Base-by-base conservation (phyloP, 108 stramenopile species). In the Cyclotella sp. region DNA sequence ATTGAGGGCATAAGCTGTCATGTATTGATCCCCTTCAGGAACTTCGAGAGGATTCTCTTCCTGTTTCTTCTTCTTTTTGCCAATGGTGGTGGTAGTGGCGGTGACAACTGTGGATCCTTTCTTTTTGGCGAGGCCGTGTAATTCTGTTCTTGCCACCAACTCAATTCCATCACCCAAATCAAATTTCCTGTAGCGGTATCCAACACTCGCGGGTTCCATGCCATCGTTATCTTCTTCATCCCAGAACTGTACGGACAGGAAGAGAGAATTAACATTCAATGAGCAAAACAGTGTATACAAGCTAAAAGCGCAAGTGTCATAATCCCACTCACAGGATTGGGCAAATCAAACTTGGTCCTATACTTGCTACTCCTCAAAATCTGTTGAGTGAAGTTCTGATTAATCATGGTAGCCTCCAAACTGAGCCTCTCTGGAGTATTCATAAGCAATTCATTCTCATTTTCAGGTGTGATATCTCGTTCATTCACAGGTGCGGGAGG, bases 381-480 rank as follows among this genome's bases (percentile, higher is more conserved):
- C 83, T 99, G 99, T 78, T 99, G 99, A 26, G 96, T 92, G 79
- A 98, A 99, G 79, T 98, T 98, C 74, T 99, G 98, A 74, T 98
- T 97, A 78, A 99, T 96, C 87, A 91, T 92, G 54, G 98, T 98
- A 12, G 98, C 98, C 74, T 99, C 99, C 27, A 97, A 70, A 44
- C 89, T 84, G 15, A 99, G 90, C 15, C 96, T 86, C 73, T 96
- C 96, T 19, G 97, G 95, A 16, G 87, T 88, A 86, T 98, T 98
- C 80, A 96, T 90, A 45, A 89, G 85, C 57, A 46, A 12, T 13
- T 91, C 93, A 19, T 63, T 72, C 41, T 80, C 72, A 15, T 63
- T 72, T 30, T 93, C 84, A 41, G 88, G 67, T 26, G 53, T 58
- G 14, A 40, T 88, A 12, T 92, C 85, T 43, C 88, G 86, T 41